Conservation (phyloP, 345 rosid genomes). For the Pugionium dolabratum region DNA sequence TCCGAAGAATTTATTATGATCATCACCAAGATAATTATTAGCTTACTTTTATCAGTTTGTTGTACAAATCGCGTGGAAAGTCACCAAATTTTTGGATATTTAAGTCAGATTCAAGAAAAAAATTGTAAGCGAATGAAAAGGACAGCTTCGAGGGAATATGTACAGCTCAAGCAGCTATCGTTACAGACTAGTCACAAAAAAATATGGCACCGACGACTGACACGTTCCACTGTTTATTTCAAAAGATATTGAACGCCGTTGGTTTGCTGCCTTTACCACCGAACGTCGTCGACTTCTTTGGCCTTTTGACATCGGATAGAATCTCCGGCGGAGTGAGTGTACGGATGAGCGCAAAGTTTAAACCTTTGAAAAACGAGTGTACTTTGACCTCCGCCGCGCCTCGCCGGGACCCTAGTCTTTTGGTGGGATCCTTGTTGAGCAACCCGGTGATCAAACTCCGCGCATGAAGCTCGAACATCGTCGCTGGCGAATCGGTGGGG, state of each 20-base stretch:
- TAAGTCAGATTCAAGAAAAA: slow-evolving; percentile 6
- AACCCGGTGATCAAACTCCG: slow-evolving; percentile 66
- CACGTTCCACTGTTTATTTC: slow-evolving; percentile 47
- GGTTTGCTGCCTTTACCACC: slow-evolving; percentile 41
- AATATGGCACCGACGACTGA: slow-evolving; percentile 46
- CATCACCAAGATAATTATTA: background rate
- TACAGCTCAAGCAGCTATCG: slow-evolving; percentile 40
- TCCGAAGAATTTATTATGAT: too few species aligned
- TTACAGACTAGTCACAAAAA: slow-evolving; percentile 42
- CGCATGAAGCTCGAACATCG: slow-evolving; percentile 61
- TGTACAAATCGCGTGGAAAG: slow-evolving; percentile 21
- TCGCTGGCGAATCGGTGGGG: slow-evolving; percentile 54
- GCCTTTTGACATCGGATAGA: slow-evolving; percentile 44
- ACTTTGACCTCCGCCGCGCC: slow-evolving; percentile 88
- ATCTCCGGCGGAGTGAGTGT: slow-evolving; percentile 72
- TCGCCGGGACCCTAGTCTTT: slow-evolving; percentile 73
- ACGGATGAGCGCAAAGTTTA: slow-evolving; percentile 80
- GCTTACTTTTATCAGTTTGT: background rate
- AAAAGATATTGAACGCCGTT: slow-evolving; percentile 67
- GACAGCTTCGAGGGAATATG: slow-evolving; percentile 37
- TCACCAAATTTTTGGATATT: slow-evolving; percentile 8
- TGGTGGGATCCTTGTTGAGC: slow-evolving; percentile 68
- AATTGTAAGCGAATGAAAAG: background rate
- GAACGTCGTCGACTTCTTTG: slow-evolving; percentile 46
- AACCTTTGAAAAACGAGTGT: slow-evolving; percentile 78